Base-by-base conservation (phyloP, 1,284 basidiomycete species). In the Rhodotorula sp. region DNA sequence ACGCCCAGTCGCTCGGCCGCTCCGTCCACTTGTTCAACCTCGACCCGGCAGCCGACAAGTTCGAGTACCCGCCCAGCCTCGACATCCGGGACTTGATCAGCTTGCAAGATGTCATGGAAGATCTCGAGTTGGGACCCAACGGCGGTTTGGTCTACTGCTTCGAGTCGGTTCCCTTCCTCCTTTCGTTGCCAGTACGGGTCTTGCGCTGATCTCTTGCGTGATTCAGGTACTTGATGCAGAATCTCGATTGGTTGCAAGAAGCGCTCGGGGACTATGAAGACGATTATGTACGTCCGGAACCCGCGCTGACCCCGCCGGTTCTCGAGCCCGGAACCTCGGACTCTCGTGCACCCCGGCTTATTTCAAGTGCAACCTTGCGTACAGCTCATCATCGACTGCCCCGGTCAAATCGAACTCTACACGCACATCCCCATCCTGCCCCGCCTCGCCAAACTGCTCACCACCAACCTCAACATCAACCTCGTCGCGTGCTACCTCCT, bases 221-320 rank as follows among this genome's bases (percentile, higher is more conserved):
- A 21, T 10, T 43, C 78, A 97, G 95, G 82, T 99, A 99, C 83
- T 86, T 99, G 65, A 83, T 98, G 73, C 88, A 98, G 80, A 97
- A 99, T 80, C 90, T 98, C 83, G 97, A 99, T 82, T 99, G 97
- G 97, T 85, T 99, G n/a, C 93, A 97, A 78, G 96, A 98, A 81
- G 92, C 97, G 80, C 86, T 99, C 3, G 95, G 94, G 16, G 89
- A 90, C 20, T 99, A 88, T 81, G 94, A 97, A 58, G 92, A 97
- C 79, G 97, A 99, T 83, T 99, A 98, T 83, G 75, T 72, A n/a
- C 62, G 68, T 56, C 26, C 52, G 54, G 39, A 8, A n/a, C 15
- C 16, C 26, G 4, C 14, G 31, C 26, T 48, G 62, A 57, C 5
- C 21, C 49, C 8, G 39, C 39, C 10, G 8, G 39, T 43, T n/a